phyloP scores from a whole-genome alignment of 345 rosid genomes.

The Populus euphratica region DNA sequence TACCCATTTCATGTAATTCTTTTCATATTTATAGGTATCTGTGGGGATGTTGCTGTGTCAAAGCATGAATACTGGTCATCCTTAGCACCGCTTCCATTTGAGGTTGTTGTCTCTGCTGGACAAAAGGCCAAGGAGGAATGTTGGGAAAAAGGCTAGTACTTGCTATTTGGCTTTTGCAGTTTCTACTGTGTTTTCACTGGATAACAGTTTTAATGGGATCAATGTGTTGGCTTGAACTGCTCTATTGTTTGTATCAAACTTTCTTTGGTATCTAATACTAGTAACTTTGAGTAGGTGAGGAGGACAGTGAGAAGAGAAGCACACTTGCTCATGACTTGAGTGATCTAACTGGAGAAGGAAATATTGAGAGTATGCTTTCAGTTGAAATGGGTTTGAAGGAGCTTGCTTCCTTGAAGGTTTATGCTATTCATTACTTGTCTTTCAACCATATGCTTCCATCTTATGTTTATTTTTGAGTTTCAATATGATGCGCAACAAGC shows the following conservation, averaged over 20 bases:
- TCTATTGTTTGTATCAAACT: not conserved
- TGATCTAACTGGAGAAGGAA: constrained; percentile 91
- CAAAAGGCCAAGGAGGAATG: constrained; percentile 84
- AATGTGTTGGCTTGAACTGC: not conserved
- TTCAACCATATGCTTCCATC: not conserved
- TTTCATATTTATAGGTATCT: constrained; percentile 52
- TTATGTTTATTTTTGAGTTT: not conserved
- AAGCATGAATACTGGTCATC: constrained; percentile 94
- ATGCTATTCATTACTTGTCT: constrained; percentile 1
- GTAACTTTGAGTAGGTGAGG: constrained; percentile 16
- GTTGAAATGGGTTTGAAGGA: constrained; percentile 97
- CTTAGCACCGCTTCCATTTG: constrained; percentile 95
- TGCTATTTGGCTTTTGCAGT: constrained; percentile 5
- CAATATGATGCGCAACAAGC: not conserved
- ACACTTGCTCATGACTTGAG: constrained; percentile 49
- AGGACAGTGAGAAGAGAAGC: constrained; percentile 31
- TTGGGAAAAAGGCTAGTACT: constrained; percentile 66
- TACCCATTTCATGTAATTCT: constrained; percentile 14
- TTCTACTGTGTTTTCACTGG: not conserved
- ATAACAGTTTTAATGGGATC: not conserved
- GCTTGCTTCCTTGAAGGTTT: constrained; percentile 86
- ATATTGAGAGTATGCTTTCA: constrained; percentile 95
- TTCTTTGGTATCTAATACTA: not conserved
- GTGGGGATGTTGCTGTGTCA: constrained; percentile 76
- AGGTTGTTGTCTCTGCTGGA: constrained; percentile 70